Evolutionary conservation across 306 rosid species (phyloP), one percentile per base, ranked within the genome.

Genomic region (Vigna nakashimae): DNA sequence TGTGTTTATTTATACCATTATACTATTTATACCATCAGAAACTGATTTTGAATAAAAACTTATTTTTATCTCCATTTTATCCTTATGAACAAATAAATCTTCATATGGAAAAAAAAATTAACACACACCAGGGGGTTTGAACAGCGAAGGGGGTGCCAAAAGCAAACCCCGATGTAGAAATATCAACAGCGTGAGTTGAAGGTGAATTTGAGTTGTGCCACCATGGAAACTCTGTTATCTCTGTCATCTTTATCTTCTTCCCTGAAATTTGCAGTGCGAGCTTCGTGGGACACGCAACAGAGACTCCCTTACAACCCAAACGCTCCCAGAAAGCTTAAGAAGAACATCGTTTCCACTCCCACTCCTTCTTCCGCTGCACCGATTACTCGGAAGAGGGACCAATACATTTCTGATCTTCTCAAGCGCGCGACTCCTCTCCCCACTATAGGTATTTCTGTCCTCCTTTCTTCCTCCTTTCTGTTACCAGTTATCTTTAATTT

Each of bases 281-380:
- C 86, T 79, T 90, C 98, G 24, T 88, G 85, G 90, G 98, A 95
- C 82, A 89, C 92, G 1, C 86, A 88, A 9, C 97, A 87, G 55
- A 84, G 89, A 72, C 82, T 82, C 16, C 48, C 97, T 1, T 95
- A 95, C 86, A 95, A 95, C 59, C 98, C 87, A 57, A 92, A 95
- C 22, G 93, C 97, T 62, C 98, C 98, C 1, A 83, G 91, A 85
- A 92, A 89, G 77, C 82, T 69, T 60, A 75, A 72, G 65, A 81
- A 88, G 83, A 87, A 83, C 46, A 50, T n/a, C 36, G 30, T 74
- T 53, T 73, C 49, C 17, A 38, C 64, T 3, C 84, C 77, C 12
- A 14, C 90, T 50, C 48, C 64, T 46, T 66, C 64, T 34, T 78
- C 83, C 36, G 45, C 91, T 1, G 28, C 90, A 67, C 69, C 88